Evolutionary conservation across 352 stramenopile species (phyloP), one percentile per base, ranked within the genome.

Genomic region (Blastocystis sp.): DNA sequence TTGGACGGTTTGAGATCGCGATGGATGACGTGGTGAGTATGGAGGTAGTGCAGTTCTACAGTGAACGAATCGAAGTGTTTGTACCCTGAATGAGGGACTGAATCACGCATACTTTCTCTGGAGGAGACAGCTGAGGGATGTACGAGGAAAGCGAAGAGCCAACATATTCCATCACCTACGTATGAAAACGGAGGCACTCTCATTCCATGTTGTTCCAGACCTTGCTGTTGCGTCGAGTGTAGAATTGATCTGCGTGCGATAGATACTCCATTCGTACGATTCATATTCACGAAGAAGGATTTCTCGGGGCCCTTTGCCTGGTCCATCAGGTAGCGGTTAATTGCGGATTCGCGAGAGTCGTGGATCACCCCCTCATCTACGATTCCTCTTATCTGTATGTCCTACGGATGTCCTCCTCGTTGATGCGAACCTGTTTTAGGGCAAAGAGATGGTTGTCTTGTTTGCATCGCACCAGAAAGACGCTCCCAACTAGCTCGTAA

Each of bases 11-110:
- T 97, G 27, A 98, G 87, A 86, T 98, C 95, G 11, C 96, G 91
- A 89, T 98, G 96, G 44, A 98, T 92, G 0, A 98, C 94, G 76
- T 95, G 93, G 14, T 92, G 93, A 16, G 93, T 97, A 89, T 98
- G 96, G 72, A 98, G 91, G 86, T 97, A 98, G 76, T 94, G 93
- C 21, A 98, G 18, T 48, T 81, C 69, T 81, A 34, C 2, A 34
- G 8, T 24, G 36, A 9, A 81, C 14, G 0, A 38, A 40, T 4
- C 0, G 9, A 3, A 34, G n/a, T 42, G 1, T 24, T 59, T 4
- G 40, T 32, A 46, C 69, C 44, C 42, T 61, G 4, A 9, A 81
- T 64, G 8, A 81, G 27, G n/a, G 46, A 61, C 14, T 92, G 44
- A 32, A 81, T 64, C n/a, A 81, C 9, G 4, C 16, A 21, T 0